Conservation (phyloP, 2,329 filamentous ascomycete genomes). For the Fusarium nelsonii region DNA sequence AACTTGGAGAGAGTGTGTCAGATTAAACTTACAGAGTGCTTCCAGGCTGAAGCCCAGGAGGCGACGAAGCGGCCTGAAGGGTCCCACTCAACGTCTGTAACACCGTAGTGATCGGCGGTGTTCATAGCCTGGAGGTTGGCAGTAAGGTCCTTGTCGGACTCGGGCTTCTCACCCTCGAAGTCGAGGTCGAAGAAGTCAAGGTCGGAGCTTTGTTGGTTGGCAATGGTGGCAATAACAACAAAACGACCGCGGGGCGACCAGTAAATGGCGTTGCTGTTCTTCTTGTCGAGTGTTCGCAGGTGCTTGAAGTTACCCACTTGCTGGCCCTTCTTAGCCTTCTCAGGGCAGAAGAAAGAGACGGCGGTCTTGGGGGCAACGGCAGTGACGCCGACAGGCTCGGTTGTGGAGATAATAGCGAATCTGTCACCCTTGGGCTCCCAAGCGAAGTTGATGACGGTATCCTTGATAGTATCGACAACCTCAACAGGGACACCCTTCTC, state of each 20-base stretch:
- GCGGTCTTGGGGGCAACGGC: constrained; percentile 93
- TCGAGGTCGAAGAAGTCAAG: constrained; percentile 98
- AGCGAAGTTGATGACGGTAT: constrained; percentile 98
- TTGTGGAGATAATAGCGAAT: constrained; percentile 96
- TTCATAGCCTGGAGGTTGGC: constrained; percentile 97
- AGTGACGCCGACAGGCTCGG: constrained; percentile 81
- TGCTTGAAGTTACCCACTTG: constrained; percentile 94
- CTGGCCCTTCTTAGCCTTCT: constrained; percentile 92
- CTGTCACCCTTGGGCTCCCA: constrained; percentile 99
- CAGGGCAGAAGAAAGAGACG: constrained; percentile 95
- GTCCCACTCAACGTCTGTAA: constrained; percentile 98
- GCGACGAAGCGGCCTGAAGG: constrained; percentile 95
- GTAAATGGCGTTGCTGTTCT: constrained; percentile 99
- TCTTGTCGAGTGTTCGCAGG: constrained; percentile 95
- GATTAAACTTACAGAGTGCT: constrained; percentile 80
- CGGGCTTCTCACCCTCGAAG: constrained; percentile 96
- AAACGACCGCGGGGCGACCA: constrained; percentile 97
- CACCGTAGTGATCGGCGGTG: constrained; percentile 93
- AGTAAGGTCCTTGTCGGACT: constrained; percentile 91
- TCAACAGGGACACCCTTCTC: constrained; percentile 99
- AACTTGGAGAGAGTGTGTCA: constrained; percentile 28
- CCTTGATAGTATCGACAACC: constrained; percentile 97
- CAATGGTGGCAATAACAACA: constrained; percentile 91
- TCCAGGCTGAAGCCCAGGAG: constrained; percentile 94
- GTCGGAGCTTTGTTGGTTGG: constrained; percentile 92